These are phyloP conservation scores for Pontederia crassipes DNA, from an alignment of 176 grass and related monocot species.

Conservation along the genomic window DNA sequence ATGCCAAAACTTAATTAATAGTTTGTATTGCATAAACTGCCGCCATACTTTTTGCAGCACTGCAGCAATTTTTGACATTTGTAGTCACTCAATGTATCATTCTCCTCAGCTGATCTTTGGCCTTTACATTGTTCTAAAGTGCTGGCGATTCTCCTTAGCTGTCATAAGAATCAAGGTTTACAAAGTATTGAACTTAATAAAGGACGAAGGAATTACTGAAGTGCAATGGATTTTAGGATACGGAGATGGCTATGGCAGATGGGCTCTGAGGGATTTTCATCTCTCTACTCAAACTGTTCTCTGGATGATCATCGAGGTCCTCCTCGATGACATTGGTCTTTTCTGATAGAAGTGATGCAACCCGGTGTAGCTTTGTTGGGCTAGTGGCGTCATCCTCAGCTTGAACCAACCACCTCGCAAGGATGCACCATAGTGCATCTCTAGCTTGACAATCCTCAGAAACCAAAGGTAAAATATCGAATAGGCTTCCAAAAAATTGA, in stretches of 20 bases:
- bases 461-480: slow-evolving; percentile 56
- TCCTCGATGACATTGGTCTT: slow-evolving; percentile 53
- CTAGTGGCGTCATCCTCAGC: slow-evolving; percentile 21
- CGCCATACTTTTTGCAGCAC: too few species aligned
- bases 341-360: slow-evolving; percentile 43
- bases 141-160: slow-evolving; percentile 47
- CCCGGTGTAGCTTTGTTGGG: slow-evolving; percentile 21
- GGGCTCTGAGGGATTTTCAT: slow-evolving; percentile 25
- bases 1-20: too few species aligned
- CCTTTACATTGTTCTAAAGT: slow-evolving; percentile 56
- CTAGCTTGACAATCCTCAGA: slow-evolving; percentile 49
- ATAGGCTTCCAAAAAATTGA: slow-evolving; percentile 45
- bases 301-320: slow-evolving; percentile 41
- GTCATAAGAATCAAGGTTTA: slow-evolving; percentile 18
- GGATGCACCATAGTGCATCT: slow-evolving; percentile 67
- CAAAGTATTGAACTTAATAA: slow-evolving; percentile 4
- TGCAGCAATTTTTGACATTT: slow-evolving; percentile 34
- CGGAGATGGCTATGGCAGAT: slow-evolving; percentile 32
- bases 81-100: slow-evolving; percentile 17
- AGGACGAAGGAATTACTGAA: not conserved
- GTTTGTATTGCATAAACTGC: too few species aligned
- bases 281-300: slow-evolving; percentile 22
- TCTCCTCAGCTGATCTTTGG: slow-evolving; percentile 23
- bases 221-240: slow-evolving; percentile 36
- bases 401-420: slow-evolving; percentile 39